These are phyloP conservation scores for Phalaenopsis aphrodite DNA, from an alignment of 106 monocot genomes.

Conservation along the genomic window DNA sequence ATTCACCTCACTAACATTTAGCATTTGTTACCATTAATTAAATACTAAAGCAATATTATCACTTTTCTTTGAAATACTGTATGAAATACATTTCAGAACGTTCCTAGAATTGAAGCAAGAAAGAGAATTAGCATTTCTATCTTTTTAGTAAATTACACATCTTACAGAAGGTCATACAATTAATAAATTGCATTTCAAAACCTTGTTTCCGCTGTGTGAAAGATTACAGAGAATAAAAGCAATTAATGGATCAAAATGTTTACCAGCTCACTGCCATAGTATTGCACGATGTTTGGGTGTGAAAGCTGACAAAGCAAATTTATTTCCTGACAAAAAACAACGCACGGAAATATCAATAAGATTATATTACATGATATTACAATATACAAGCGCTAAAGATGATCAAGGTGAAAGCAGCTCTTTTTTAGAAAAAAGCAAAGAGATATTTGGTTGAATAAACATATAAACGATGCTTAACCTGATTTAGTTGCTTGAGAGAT, in stretches of 20 bases:
- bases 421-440: not conserved
- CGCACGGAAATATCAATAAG: not conserved
- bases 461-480: constrained; percentile 29
- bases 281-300: constrained; percentile 14
- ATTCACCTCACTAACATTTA: not conserved
- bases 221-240: not conserved
- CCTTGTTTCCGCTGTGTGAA: not conserved
- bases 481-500: constrained; percentile 77
- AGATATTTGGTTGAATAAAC: not conserved
- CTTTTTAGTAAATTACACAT: not conserved
- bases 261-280: constrained; percentile 19
- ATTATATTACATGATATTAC: not conserved
- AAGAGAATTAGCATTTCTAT: not conserved
- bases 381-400: not conserved
- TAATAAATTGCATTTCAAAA: constrained; percentile 3
- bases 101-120: not conserved
- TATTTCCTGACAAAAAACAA: constrained; percentile 61
- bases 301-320: constrained; percentile 62
- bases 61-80: not conserved
- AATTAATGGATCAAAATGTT: constrained; percentile 2
- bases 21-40: not conserved
- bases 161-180: not conserved
- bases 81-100: not conserved
- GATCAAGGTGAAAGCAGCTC: not conserved
- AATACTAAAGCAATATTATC: not conserved